phyloP scores from a whole-genome alignment of 257 asterid genomes.

The Gynochthodes officinalis region DNA sequence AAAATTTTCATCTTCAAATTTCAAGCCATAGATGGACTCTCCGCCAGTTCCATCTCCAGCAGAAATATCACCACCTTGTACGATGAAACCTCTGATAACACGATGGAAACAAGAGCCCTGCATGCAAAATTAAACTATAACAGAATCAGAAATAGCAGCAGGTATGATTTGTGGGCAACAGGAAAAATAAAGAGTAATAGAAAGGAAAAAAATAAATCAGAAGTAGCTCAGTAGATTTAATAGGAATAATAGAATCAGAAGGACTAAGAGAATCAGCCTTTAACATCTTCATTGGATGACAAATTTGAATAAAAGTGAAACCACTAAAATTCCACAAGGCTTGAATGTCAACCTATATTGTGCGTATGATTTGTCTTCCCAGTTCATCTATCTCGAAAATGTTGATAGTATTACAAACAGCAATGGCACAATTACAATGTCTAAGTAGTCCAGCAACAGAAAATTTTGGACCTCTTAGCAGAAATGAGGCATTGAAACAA shows the following conservation, averaged over 20 bases:
- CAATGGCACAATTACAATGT: background rate
- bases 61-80: slow-evolving; percentile 39
- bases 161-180: too few relatives aligned
- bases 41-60: slow-evolving; percentile 38
- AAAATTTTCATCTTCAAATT: slow-evolving; percentile 44
- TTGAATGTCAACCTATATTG: background rate
- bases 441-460: background rate
- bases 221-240: background rate
- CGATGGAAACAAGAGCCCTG: slow-evolving; percentile 44
- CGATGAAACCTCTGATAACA: slow-evolving; percentile 29
- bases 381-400: background rate
- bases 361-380: background rate
- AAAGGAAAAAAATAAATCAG: background rate
- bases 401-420: background rate
- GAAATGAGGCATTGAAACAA: too few relatives aligned
- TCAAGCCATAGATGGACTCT: slow-evolving; percentile 37
- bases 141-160: background rate
- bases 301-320: background rate
- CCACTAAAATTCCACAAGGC: background rate
- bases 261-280: background rate
- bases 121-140: background rate
- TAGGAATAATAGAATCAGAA: background rate
- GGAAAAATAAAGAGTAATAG: background rate
- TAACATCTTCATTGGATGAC: background rate
- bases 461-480: too few relatives aligned